phyloP scores from a whole-genome alignment of 208 protist species.

The Crithidia brevicula region DNA sequence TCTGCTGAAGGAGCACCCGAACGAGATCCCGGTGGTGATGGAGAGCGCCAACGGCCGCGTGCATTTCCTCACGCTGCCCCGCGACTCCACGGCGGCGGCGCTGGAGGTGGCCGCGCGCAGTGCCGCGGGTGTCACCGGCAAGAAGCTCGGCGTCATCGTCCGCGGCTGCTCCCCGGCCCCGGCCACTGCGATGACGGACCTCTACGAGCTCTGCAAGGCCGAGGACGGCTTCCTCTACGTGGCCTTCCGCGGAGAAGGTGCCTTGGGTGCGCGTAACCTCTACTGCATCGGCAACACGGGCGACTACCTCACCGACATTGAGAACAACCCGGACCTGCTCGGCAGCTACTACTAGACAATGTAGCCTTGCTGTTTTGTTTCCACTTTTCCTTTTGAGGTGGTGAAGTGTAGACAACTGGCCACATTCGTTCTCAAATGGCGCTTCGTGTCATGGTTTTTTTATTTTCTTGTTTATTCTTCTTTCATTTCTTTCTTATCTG shows the following conservation, averaged over 20 bases:
- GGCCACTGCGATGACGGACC: conserved; percentile 22
- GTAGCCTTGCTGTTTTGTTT: not conserved
- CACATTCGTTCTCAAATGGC: too few species aligned
- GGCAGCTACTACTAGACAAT: conserved; percentile 8
- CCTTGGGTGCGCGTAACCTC: conserved; percentile 17
- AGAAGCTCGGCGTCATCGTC: conserved; percentile 13
- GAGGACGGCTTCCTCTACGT: conserved; percentile 41
- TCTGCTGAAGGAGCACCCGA: conserved; percentile 20
- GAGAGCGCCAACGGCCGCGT: conserved; percentile 23
- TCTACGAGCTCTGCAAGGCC: conserved; percentile 27
- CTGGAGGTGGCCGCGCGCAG: conserved; percentile 20
- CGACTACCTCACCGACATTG: conserved; percentile 12
- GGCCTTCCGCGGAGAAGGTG: conserved; percentile 9
- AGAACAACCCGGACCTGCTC: conserved; percentile 26
- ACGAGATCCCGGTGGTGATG: conserved; percentile 19
- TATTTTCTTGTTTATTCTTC: too few species aligned
- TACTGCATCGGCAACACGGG: conserved; percentile 16
- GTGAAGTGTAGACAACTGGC: too few species aligned
- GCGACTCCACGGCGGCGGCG: conserved; percentile 22
- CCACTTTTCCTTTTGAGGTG: too few species aligned
- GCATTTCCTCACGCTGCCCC: conserved; percentile 30
- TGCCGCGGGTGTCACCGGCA: not conserved
- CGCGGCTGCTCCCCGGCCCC: conserved; percentile 15
- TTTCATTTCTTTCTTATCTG: too few species aligned
- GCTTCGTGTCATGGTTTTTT: too few species aligned